Percentiles rank a stretch among this genome's conserved stretches.
phyloP scores from a whole-genome alignment of 148 eudicot species.

The Vaccinium macrocarpon region DNA sequence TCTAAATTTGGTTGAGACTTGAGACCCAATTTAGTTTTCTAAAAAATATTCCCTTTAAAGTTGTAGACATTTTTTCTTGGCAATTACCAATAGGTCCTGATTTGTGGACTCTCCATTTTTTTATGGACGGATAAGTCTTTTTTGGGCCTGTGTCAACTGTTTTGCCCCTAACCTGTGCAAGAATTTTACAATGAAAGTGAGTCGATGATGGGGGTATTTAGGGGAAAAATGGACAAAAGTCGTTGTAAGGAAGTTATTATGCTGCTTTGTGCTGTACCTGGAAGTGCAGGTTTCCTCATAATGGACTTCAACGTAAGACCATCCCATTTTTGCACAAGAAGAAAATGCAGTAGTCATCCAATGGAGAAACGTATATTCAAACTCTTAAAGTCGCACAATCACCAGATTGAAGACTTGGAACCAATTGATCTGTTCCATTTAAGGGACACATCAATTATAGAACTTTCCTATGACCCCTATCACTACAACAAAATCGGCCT shows the following conservation, averaged over 20 bases:
- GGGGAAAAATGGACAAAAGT: not conserved
- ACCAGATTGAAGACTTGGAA: not conserved
- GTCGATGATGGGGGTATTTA: not conserved
- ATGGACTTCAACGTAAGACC: not conserved
- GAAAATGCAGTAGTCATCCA: not conserved
- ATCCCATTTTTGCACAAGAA: not conserved
- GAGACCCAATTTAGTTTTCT: too few species aligned
- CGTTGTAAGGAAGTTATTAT: not conserved
- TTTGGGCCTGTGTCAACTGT: not conserved
- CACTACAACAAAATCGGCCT: too few species aligned
- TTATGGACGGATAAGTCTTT: not conserved
- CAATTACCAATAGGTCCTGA: not conserved
- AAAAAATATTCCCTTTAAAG: too few species aligned
- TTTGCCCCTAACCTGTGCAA: not conserved
- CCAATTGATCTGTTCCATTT: not conserved
- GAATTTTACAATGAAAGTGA: not conserved
- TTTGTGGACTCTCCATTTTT: not conserved
- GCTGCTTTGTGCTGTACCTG: not conserved
- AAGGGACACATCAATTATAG: not conserved
- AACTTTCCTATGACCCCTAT: not conserved
- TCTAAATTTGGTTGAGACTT: too few species aligned
- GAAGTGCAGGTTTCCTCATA: not conserved
- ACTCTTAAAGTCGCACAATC: not conserved
- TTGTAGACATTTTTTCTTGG: too few species aligned
- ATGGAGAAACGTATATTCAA: not conserved